Evolutionary conservation across 2,329 filamentous ascomycete species (phyloP), one percentile per base, ranked within the genome.

Genomic region (Stachybotrys chartarum): DNA sequence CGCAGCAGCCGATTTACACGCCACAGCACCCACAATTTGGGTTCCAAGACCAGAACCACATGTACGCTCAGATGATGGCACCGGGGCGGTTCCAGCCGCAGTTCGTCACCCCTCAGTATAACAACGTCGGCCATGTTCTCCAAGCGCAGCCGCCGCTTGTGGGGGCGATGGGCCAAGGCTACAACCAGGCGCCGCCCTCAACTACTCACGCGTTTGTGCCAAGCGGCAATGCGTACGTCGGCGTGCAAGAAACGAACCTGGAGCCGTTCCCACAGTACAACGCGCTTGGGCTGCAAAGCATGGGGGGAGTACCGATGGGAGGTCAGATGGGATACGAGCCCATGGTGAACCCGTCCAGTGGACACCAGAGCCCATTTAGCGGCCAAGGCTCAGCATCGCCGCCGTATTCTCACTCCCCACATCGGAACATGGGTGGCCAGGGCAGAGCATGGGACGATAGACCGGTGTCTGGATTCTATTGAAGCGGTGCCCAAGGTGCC

Each of bases 311-410:
- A 35, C 58, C 58, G 17, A 66, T 70, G 60, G 59, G 55, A 12
- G 55, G 63, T 12, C 68, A 66, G 42, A 57, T 72, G 59, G 60
- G 57, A 14, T 71, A 69, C 53, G 68, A 68, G 10, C 58, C 63
- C 39, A 66, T 69, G 52, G 62, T 70, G 54, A 63, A 65, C 42
- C 63, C 66, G n/a, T 64, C 65, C 32, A 70, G 66, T 50, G 64
- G 63, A 12, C 65, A 68, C 53, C 66, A 63, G n/a, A 72, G 69
- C 56, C 69, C 70, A 5, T 73, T 70, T 48, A 68, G 68, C 50
- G 70, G 68, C 6, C 69, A 72, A 48, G 71, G 68, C 46, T 69
- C 69, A 5, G 56, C 63, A 31, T 72, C 70, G 35, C 67, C 70
- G 35, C 67, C 67, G 8, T 73, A 69, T 57, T 63, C 66, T 18